These are phyloP conservation scores for Pugionium cornutum DNA, from an alignment of 345 rosid species.

Conservation along the genomic window DNA sequence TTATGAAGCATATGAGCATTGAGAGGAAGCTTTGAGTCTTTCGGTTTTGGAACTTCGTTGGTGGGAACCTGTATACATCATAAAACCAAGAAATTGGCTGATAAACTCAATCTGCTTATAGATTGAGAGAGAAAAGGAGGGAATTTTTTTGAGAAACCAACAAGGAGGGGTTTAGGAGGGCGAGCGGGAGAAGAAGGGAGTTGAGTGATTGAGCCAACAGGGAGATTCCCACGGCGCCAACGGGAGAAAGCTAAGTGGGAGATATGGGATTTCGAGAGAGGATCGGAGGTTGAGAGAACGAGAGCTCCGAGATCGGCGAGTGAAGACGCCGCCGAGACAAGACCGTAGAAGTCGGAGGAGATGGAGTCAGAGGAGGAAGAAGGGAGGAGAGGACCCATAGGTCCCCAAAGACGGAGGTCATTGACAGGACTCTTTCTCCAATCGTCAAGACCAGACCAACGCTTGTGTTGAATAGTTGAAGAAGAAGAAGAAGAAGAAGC, in stretches of 20 bases:
- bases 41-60: slow-evolving; percentile 69
- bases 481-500: slow-evolving; percentile 37
- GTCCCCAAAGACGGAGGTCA: slow-evolving; percentile 77
- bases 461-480: slow-evolving; percentile 39
- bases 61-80: slow-evolving; percentile 59
- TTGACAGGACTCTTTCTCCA: slow-evolving; percentile 71
- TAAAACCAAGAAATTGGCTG: not conserved
- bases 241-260: slow-evolving; percentile 79
- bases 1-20: slow-evolving; percentile 92
- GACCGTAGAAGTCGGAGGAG: not conserved
- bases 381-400: slow-evolving; percentile 57
- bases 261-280: slow-evolving; percentile 62
- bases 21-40: slow-evolving; percentile 74
- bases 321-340: slow-evolving; percentile 58
- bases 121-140: slow-evolving; percentile 21
- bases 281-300: slow-evolving; percentile 73
- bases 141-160: not conserved
- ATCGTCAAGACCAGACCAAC: slow-evolving; percentile 69
- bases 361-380: not conserved
- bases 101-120: not conserved
- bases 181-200: slow-evolving; percentile 85
- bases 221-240: slow-evolving; percentile 63
- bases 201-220: slow-evolving; percentile 50
- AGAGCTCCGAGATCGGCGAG: slow-evolving; percentile 86
- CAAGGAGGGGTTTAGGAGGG: slow-evolving; percentile 56